Percentiles rank a stretch among this genome's conserved stretches.
Evolutionary conservation across 768 basidiomycete species (phyloP).

Genomic region (Hypholoma fasciculare): DNA sequence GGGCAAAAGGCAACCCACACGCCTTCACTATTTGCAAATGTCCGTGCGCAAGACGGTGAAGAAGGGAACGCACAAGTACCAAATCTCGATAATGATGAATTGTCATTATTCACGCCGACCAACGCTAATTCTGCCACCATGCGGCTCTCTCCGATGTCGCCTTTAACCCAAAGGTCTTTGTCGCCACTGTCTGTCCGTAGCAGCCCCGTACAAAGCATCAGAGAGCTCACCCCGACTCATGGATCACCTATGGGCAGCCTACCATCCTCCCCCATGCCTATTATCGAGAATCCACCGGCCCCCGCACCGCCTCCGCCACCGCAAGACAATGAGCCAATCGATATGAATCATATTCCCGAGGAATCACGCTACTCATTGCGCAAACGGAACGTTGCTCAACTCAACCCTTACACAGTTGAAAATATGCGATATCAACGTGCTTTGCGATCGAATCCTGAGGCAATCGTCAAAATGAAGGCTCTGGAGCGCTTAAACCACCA

Average conservation of each 20-base stretch:
- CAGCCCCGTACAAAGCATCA: background rate
- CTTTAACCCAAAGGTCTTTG: background rate
- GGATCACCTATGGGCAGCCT: background rate
- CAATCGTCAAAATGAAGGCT: constrained; percentile 55
- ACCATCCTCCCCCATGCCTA: background rate
- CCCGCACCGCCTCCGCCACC: background rate
- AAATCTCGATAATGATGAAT: constrained; percentile 1
- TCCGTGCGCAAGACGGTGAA: background rate
- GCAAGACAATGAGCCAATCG: background rate
- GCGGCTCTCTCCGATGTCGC: background rate
- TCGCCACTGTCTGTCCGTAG: background rate
- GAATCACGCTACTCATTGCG: constrained; percentile 55
- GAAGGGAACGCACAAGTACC: background rate
- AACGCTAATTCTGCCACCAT: background rate
- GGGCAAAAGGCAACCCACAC: background rate
- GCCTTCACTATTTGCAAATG: background rate
- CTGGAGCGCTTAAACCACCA: constrained; percentile 25
- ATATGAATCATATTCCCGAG: constrained; percentile 2
- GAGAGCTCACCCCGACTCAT: background rate
- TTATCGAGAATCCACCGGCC: background rate
- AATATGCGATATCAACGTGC: constrained; percentile 49
- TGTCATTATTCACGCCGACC: constrained; percentile 12
- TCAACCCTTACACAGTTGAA: constrained; percentile 64
- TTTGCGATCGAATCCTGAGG: constrained; percentile 60
- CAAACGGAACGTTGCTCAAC: constrained; percentile 50